A percentile compares a stretch with the other conserved stretches of the same genome.
phyloP scores from a whole-genome alignment of 768 basidiomycete genomes.

The Rhodotorula graminis region DNA sequence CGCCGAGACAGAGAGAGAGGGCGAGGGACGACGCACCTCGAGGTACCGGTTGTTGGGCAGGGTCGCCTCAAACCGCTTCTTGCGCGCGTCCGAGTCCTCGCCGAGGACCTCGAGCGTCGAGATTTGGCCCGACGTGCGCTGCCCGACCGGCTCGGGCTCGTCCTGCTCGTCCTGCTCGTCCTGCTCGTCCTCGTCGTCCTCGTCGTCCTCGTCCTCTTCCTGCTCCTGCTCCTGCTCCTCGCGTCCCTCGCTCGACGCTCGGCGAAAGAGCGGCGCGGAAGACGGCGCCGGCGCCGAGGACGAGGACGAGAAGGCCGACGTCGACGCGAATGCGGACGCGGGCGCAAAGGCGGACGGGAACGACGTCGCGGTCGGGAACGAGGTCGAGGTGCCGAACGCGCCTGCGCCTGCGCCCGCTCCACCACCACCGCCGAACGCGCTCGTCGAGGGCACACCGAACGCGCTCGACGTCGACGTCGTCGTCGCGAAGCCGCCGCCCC shows the following conservation, averaged over 20 bases:
- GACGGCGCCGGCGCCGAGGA: background rate
- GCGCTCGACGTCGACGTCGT: no score
- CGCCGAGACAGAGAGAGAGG: background rate
- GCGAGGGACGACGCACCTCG: constrained; percentile 12
- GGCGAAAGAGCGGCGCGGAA: background rate
- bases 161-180: no score
- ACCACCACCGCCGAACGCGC: constrained; percentile 1
- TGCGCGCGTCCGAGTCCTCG: constrained; percentile 34
- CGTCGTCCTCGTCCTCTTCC: no score
- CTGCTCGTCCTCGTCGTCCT: no score
- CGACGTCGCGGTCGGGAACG: background rate
- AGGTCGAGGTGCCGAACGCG: background rate
- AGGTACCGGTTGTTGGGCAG: constrained; percentile 34
- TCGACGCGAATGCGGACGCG: background rate
- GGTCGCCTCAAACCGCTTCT: constrained; percentile 30
- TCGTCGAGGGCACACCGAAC: background rate
- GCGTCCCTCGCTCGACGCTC: background rate
- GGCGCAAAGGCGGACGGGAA: background rate
- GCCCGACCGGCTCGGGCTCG: background rate
- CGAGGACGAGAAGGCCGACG: background rate
- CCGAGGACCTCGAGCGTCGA: constrained; percentile 36
- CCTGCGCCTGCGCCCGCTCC: background rate
- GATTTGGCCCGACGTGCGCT: constrained; percentile 2
- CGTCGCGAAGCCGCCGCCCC: no score
- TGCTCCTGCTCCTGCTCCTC: background rate